These are phyloP conservation scores for Umbelopsis isabellina DNA, from an alignment of 192 early-diverging fungal species.

Conservation along the genomic window DNA sequence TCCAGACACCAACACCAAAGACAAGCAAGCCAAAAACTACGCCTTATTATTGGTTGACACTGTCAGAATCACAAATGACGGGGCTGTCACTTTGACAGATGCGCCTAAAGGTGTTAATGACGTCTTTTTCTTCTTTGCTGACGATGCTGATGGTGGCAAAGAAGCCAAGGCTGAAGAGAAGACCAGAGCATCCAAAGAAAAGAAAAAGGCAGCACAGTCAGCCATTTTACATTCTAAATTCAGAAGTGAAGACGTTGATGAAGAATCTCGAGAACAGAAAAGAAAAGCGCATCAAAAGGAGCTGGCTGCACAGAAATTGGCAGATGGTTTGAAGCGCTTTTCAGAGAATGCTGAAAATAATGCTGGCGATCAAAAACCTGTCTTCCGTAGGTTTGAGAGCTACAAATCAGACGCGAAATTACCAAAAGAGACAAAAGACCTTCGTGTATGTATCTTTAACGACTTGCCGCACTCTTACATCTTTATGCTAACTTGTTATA, in stretches of 20 bases:
- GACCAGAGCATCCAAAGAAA: slow-evolving; percentile 20
- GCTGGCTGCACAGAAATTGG: slow-evolving; percentile 73
- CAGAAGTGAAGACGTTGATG: slow-evolving; percentile 78
- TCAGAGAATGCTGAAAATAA: slow-evolving; percentile 62
- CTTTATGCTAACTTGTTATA: slow-evolving; percentile 7
- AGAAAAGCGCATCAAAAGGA: slow-evolving; percentile 89
- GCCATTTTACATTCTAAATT: slow-evolving; percentile 78
- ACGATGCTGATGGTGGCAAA: slow-evolving; percentile 30
- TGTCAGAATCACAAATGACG: slow-evolving; percentile 69
- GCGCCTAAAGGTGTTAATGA: slow-evolving; percentile 57
- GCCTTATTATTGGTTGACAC: slow-evolving; percentile 86
- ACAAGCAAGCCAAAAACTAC: slow-evolving; percentile 79
- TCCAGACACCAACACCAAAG: slow-evolving; percentile 65
- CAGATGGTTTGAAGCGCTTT: slow-evolving; percentile 82
- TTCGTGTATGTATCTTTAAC: slow-evolving; percentile 51
- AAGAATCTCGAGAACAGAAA: slow-evolving; percentile 76
- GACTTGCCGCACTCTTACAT: neutral
- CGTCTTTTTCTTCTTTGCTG: slow-evolving; percentile 50
- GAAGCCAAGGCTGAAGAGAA: slow-evolving; percentile 6
- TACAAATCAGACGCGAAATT: slow-evolving; percentile 89
- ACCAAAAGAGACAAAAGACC: slow-evolving; percentile 76
- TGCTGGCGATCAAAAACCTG: slow-evolving; percentile 67
- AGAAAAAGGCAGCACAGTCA: slow-evolving; percentile 54
- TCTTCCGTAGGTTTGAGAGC: slow-evolving; percentile 92
- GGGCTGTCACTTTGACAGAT: slow-evolving; percentile 63